Evolutionary conservation across 176 grass and related monocot genomes (phyloP), one percentile per base, ranked within the genome.

Genomic region (Zoysia japonica): DNA sequence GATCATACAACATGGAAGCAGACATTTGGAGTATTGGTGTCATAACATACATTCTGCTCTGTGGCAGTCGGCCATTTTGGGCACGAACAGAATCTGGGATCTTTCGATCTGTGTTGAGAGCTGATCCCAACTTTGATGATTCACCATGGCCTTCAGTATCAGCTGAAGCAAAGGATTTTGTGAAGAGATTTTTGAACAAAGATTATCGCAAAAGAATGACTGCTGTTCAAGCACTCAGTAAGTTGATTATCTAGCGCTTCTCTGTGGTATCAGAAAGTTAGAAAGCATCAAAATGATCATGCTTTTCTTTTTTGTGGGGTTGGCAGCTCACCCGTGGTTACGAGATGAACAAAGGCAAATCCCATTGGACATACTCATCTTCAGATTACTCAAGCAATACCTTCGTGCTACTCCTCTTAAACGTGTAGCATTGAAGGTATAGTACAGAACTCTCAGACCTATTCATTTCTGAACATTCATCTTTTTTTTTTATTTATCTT

Each of bases 21-120:
- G 96, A 99, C 72, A 91, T 99, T 60, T 99, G 96, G 96, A 99
- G 96, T 83, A 93, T 99, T 81, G 96, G 96, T 60, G 96, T 99
- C 57, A 93, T 99, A 93, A 93, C 96, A 43, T 99, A 99, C 72
- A 99, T 99, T 72, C 65, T 99, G 72, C 83, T 99, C 56, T 99
- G 96, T 77, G 92, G 96, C 52, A 95, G 92, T 83, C 78, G 96
- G 50, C 96, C 96, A 80, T 99, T 96, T 81, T 99, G 96, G 96
- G 92, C 96, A 85, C 82, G 96, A 9, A 99, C 96, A 63, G 96
- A 99, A 84, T 99, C 96, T 47, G 96, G 96, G 89, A 99, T 99
- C 47, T 99, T 99, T 70, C 92, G 96, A 61, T 95, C 96, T 81
- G 96, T 99, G 46, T 75, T 99, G 82, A 94, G 96, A 76, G 92